Evolutionary conservation across 2,329 filamentous ascomycete genomes (phyloP).

Genomic region (Didymella sp.): DNA sequence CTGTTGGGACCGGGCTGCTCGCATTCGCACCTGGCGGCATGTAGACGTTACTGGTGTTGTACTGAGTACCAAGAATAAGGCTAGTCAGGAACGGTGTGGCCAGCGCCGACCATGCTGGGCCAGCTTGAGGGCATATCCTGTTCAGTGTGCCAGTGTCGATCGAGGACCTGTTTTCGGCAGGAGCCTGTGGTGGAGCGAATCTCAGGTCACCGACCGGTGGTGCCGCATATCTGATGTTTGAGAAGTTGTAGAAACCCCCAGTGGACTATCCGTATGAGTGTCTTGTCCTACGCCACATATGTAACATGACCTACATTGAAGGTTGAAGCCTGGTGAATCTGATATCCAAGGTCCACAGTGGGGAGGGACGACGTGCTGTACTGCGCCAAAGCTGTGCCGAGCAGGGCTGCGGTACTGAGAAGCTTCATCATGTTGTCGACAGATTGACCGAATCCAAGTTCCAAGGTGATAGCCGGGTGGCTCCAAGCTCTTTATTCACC

Average conservation of each 20-base stretch:
- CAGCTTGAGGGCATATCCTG: constrained; percentile 47
- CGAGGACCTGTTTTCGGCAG: constrained; percentile 52
- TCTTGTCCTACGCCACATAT: background rate
- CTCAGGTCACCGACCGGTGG: constrained; percentile 60
- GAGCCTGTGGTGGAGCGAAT: constrained; percentile 57
- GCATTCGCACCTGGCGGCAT: constrained; percentile 36
- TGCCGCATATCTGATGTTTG: constrained; percentile 64
- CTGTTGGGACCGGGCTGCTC: constrained; percentile 28
- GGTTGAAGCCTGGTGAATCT: constrained; percentile 56
- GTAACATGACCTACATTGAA: constrained; percentile 51
- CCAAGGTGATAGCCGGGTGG: background rate
- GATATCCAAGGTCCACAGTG: constrained; percentile 62
- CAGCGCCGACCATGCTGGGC: constrained; percentile 54
- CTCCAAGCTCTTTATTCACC: constrained; percentile 11
- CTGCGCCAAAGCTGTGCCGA: constrained; percentile 34
- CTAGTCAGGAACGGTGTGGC: constrained; percentile 44
- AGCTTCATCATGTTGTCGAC: constrained; percentile 31
- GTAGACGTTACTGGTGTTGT: constrained; percentile 42
- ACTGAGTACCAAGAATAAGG: constrained; percentile 36
- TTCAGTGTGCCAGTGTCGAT: constrained; percentile 55
- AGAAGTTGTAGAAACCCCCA: constrained; percentile 61
- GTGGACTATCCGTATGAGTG: constrained; percentile 41
- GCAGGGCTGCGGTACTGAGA: constrained; percentile 29
- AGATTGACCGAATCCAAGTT: background rate
- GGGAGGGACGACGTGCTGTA: constrained; percentile 45